Conservation (phyloP, 2,329 filamentous ascomycete genomes). For the Diaporthe amygdali region DNA sequence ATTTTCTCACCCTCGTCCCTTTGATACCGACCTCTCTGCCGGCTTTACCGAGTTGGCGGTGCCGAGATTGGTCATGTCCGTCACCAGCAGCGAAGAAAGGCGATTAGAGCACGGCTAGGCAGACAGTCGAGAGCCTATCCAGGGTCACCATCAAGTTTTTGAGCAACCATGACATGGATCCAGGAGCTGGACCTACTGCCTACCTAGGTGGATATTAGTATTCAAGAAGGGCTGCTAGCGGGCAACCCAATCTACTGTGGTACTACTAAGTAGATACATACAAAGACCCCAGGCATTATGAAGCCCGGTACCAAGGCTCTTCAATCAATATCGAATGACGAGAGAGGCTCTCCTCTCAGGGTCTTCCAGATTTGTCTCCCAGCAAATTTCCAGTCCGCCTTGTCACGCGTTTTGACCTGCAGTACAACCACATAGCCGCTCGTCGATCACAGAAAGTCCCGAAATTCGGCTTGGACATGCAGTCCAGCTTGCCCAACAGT, state of each 20-base stretch:
- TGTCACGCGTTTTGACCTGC: constrained; percentile 1
- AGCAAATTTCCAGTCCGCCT: background rate
- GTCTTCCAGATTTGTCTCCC: background rate
- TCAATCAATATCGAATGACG: background rate
- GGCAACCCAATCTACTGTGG: background rate
- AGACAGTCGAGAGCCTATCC: too few relatives aligned
- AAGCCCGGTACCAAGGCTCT: background rate
- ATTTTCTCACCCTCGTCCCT: background rate
- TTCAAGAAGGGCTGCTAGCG: background rate
- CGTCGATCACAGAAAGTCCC: constrained; percentile 1
- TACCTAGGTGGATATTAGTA: background rate
- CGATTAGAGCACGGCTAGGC: background rate
- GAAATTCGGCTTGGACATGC: constrained; percentile 3
- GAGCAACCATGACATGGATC: background rate
- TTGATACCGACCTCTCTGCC: background rate
- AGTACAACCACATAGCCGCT: background rate
- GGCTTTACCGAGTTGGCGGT: background rate
- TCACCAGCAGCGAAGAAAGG: background rate
- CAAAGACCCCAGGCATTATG: background rate
- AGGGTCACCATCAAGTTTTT: background rate
- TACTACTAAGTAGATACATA: background rate
- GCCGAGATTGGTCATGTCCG: background rate
- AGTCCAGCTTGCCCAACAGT: background rate
- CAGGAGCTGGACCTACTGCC: background rate
- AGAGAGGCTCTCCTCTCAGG: background rate